phyloP scores from a whole-genome alignment of 257 asterid genomes.

The Primulina huaijiensis region DNA sequence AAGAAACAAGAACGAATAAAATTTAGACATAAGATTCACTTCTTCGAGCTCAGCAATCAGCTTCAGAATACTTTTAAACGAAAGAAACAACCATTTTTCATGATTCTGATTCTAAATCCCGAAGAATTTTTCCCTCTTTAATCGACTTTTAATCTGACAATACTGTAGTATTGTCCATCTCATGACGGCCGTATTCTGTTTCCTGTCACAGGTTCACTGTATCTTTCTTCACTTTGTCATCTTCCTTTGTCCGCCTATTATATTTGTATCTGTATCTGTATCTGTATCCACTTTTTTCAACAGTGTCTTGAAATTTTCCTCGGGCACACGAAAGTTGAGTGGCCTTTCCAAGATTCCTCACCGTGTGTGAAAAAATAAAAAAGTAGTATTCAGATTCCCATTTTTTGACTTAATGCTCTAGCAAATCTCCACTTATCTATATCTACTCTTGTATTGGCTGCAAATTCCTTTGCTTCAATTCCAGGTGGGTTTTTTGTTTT shows the following conservation, averaged over 20 bases:
- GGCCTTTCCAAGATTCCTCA: conserved; percentile 1
- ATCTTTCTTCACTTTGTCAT: neutral
- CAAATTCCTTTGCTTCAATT: neutral
- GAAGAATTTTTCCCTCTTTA: no score
- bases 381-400: neutral
- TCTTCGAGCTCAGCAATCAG: neutral
- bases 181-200: neutral
- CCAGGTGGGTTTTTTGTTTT: neutral
- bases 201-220: neutral
- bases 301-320: neutral
- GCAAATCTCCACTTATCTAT: neutral
- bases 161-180: neutral
- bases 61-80: neutral
- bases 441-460: neutral
- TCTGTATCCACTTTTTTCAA: neutral
- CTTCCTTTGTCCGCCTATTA: neutral
- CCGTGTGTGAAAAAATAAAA: neutral
- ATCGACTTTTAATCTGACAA: no score
- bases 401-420: neutral
- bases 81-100: neutral
- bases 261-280: neutral
- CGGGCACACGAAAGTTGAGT: neutral
- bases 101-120: neutral
- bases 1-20: no score
- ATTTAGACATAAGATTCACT: no score